Conservation (phyloP, 768 basidiomycete genomes). For the Bullera alba region DNA sequence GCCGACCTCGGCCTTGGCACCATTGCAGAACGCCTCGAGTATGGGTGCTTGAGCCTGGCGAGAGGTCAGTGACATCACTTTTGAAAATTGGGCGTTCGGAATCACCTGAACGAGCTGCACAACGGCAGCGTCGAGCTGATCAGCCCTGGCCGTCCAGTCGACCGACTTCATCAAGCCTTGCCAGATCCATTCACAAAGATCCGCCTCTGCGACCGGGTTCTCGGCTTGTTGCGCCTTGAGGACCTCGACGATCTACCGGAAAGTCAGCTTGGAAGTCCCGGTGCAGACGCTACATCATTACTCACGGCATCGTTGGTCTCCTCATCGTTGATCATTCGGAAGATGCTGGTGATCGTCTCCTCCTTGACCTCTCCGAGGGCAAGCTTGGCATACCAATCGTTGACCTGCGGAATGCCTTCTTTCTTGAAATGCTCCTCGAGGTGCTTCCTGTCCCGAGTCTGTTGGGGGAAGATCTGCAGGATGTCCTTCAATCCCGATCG, state of each 20-base stretch:
- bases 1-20: slow-evolving; percentile 82
- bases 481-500: slow-evolving; percentile 73
- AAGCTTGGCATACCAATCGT: slow-evolving; percentile 91
- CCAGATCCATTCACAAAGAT: slow-evolving; percentile 85
- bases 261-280: neutral
- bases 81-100: slow-evolving; percentile 5
- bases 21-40: slow-evolving; percentile 81
- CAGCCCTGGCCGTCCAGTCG: slow-evolving; percentile 81
- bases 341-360: slow-evolving; percentile 59
- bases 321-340: slow-evolving; percentile 57
- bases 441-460: slow-evolving; percentile 64
- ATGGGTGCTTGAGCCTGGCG: slow-evolving; percentile 71
- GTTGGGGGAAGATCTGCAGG: slow-evolving; percentile 75
- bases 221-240: slow-evolving; percentile 69
- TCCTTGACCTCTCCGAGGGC: slow-evolving; percentile 78
- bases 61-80: neutral
- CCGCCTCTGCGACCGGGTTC: slow-evolving; percentile 72
- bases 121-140: slow-evolving; percentile 86
- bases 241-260: slow-evolving; percentile 62
- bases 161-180: slow-evolving; percentile 78
- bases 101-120: slow-evolving; percentile 78
- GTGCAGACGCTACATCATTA: slow-evolving; percentile 7
- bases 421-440: slow-evolving; percentile 84
- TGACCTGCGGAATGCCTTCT: slow-evolving; percentile 68
- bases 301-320: slow-evolving; percentile 64